phyloP scores from a whole-genome alignment of 2,329 filamentous ascomycete species.

The Chaetoscypha palmicola region DNA sequence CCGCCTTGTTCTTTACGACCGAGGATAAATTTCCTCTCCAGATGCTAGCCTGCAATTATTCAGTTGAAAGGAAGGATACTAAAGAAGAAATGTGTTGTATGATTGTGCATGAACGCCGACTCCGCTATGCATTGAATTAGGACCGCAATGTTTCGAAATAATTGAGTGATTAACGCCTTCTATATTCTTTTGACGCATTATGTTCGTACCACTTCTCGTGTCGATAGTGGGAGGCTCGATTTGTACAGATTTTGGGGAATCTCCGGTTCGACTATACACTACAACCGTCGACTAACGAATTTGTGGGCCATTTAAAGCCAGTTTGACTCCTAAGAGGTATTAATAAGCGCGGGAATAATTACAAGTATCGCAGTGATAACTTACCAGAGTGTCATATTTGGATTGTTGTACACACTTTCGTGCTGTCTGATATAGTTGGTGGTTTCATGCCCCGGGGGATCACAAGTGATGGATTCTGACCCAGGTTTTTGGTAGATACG shows the following conservation, averaged over 20 bases:
- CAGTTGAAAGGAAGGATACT: background rate
- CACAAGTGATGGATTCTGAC: conserved; percentile 54
- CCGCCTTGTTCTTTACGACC: background rate
- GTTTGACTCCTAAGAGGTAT: conserved; percentile 33
- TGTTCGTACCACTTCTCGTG: conserved; percentile 17
- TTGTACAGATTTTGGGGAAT: conserved; percentile 17
- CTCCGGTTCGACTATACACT: conserved; percentile 10
- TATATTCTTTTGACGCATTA: conserved; percentile 22
- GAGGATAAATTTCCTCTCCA: background rate
- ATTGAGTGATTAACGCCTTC: conserved; percentile 14
- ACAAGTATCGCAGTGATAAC: background rate
- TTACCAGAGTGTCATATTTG: conserved; percentile 53
- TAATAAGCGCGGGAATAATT: conserved; percentile 5
- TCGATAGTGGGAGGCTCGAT: conserved; percentile 12
- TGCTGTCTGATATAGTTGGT: conserved; percentile 60
- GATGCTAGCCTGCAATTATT: conserved; percentile 5
- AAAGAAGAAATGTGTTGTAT: conserved; percentile 2
- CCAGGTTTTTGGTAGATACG: conserved; percentile 62
- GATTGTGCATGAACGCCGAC: conserved; percentile 7
- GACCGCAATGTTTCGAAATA: conserved; percentile 8
- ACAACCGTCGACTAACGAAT: conserved; percentile 53
- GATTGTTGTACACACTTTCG: conserved; percentile 48
- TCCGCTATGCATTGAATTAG: conserved; percentile 13
- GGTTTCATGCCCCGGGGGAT: conserved; percentile 59
- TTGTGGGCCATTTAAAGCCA: conserved; percentile 53